These are phyloP conservation scores for Parathielavia appendiculata DNA, from an alignment of 495 filamentous ascomycete genomes.

Conservation along the genomic window DNA sequence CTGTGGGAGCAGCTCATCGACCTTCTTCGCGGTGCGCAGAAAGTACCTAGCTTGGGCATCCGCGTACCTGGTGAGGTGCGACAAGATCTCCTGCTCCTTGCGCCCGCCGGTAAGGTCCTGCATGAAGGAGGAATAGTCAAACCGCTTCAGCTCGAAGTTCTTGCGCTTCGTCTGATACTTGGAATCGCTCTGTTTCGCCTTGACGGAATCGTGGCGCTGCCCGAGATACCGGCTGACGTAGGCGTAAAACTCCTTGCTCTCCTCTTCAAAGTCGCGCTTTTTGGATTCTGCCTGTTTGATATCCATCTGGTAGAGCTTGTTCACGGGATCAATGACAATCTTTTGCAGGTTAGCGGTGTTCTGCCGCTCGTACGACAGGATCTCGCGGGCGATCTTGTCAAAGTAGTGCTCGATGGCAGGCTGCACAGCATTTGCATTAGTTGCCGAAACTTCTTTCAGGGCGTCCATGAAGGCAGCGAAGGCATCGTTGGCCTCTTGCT, in stretches of 20 bases:
- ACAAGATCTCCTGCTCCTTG: slow-evolving; percentile 95
- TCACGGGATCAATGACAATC: slow-evolving; percentile 89
- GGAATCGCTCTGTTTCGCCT: slow-evolving; percentile 95
- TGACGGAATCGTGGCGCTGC: slow-evolving; percentile 89
- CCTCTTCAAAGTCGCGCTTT: slow-evolving; percentile 97
- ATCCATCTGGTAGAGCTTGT: slow-evolving; percentile 85
- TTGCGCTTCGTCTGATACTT: slow-evolving; percentile 94
- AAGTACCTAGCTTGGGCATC: slow-evolving; percentile 84
- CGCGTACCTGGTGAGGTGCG: slow-evolving; percentile 90
- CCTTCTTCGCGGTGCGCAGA: slow-evolving; percentile 73
- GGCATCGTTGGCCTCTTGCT: slow-evolving; percentile 77
- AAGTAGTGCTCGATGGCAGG: slow-evolving; percentile 97
- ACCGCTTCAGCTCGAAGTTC: slow-evolving; percentile 93
- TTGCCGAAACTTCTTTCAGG: slow-evolving; percentile 77
- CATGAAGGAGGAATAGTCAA: slow-evolving; percentile 99
- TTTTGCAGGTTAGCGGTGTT: slow-evolving; percentile 82
- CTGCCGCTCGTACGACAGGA: slow-evolving; percentile 76
- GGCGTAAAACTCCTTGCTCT: slow-evolving; percentile 94
- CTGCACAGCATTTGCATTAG: slow-evolving; percentile 91
- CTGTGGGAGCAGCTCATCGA: slow-evolving; percentile 83
- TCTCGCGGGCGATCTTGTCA: slow-evolving; percentile 90
- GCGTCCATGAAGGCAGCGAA: slow-evolving; percentile 79
- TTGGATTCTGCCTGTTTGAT: slow-evolving; percentile 98
- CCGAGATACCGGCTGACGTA: slow-evolving; percentile 93
- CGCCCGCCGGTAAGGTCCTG: slow-evolving; percentile 95